Percentiles rank a stretch among this genome's conserved stretches.
Conservation (phyloP, 1,139 yeast species). For the Pichia sp. region DNA sequence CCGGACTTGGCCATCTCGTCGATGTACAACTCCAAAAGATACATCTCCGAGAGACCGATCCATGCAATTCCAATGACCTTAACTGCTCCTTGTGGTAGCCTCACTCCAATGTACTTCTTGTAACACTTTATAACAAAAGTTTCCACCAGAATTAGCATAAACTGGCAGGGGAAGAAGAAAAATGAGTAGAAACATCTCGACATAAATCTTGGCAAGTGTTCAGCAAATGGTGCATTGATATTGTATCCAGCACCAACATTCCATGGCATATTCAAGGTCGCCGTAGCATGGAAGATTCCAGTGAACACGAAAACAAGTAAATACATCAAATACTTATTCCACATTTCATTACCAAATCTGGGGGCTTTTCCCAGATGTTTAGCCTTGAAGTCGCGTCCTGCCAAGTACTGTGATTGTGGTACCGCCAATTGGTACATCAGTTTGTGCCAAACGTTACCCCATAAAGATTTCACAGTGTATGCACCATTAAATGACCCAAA, state of each 20-base stretch:
- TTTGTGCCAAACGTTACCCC: constrained; percentile 18
- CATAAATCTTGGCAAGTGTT: background rate
- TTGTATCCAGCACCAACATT: constrained; percentile 7
- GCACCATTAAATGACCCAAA: constrained; percentile 14
- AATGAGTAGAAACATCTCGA: constrained; percentile 16
- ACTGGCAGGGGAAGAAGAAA: constrained; percentile 15
- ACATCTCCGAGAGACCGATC: constrained; percentile 11
- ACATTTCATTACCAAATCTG: constrained; percentile 2
- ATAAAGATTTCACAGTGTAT: constrained; percentile 13
- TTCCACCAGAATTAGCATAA: constrained; percentile 12
- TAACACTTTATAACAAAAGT: constrained; percentile 1
- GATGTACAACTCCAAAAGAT: constrained; percentile 10
- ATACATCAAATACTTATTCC: constrained; percentile 7
- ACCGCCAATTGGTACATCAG: constrained; percentile 15
- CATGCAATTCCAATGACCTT: constrained; percentile 13
- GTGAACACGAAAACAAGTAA: constrained; percentile 14
- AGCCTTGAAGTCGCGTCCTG: constrained; percentile 5
- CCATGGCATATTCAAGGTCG: constrained; percentile 14
- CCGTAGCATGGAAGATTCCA: constrained; percentile 14
- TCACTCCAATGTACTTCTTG: background rate
- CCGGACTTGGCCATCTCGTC: constrained; percentile 18
- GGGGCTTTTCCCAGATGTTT: constrained; percentile 1
- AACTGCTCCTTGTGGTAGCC: constrained; percentile 1
- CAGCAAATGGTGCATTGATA: constrained; percentile 10
- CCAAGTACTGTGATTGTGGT: constrained; percentile 10